phyloP scores from a whole-genome alignment of 1,284 basidiomycete species.

The Ustilago cynodontis region DNA sequence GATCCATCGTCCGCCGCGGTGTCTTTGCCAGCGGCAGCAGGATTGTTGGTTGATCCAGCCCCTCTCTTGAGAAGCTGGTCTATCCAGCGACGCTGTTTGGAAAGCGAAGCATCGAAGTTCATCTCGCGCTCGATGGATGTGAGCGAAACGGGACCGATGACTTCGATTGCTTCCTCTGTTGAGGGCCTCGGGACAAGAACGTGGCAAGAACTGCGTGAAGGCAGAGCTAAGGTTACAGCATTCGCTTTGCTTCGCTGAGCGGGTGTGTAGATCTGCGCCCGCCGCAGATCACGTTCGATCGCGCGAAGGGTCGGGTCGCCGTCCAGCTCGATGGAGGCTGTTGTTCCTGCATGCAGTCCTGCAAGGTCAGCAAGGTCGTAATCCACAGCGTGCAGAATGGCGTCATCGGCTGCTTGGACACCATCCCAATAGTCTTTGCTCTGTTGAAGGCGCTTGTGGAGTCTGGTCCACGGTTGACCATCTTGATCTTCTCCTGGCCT shows the following conservation, averaged over 20 bases:
- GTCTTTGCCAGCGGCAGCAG: background rate
- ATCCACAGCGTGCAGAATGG: constrained; percentile 9
- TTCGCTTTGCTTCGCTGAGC: background rate
- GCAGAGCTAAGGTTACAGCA: background rate
- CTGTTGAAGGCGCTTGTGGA: constrained; percentile 17
- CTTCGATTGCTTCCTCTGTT: constrained; percentile 5
- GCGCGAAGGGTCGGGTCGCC: constrained; percentile 5
- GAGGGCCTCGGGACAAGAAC: constrained; percentile 1
- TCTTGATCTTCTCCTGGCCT: constrained; percentile 16
- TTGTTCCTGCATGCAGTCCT: background rate
- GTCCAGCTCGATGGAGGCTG: background rate
- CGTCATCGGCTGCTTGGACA: constrained; percentile 13
- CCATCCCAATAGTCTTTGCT: background rate
- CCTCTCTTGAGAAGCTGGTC: constrained; percentile 8
- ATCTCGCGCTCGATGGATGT: constrained; percentile 28
- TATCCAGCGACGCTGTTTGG: constrained; percentile 23
- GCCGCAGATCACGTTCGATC: constrained; percentile 14
- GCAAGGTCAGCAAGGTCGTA: constrained; percentile 17
- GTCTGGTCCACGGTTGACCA: constrained; percentile 18
- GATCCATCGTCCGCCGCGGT: background rate
- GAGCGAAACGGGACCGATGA: constrained; percentile 18
- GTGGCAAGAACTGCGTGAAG: background rate
- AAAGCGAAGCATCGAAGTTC: constrained; percentile 14
- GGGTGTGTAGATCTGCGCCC: constrained; percentile 8
- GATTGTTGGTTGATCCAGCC: background rate